Base-by-base conservation (phyloP, 2,329 filamentous ascomycete genomes). In the Stylonectria norvegica region DNA sequence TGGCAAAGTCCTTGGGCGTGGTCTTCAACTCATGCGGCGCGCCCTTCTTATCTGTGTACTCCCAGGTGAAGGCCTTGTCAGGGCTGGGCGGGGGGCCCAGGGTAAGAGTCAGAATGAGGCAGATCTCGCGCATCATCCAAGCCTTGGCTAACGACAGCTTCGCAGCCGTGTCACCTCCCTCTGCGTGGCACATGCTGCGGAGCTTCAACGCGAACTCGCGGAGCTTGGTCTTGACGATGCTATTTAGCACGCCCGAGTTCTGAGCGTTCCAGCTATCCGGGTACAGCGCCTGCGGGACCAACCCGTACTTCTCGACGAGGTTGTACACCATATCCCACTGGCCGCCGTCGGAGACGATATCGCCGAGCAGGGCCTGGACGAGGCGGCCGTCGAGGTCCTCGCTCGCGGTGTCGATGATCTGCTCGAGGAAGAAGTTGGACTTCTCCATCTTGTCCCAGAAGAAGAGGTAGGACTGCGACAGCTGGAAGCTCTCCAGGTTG, bases 391-490 rank as follows among this genome's bases (percentile, higher is more conserved):
- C 86, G 2, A 94, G 72, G 22, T 83, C 79, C 53, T 89, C 75
- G 36, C 71, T 69, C 0, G 79, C 75, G 0, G 89, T 94, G 48
- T 87, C 81, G 40, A 95, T 77, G 45, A 91, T 79, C 56, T 86
- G 85, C 65, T 94, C 88, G 14, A 95, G 75, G 68, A 94, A 95
- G 71, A 79, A 95, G 64, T 95, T 95, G 7, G 85, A 76, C 65
- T 95, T 95, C 65, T 95, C 89, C 15, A 95, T 78, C 69, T 95
- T 95, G 64, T 95, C 89, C 84, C 86, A 94, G 74, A 89, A 95
- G 69, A 91, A 95, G 4, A 95, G 75, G 57, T 94, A 94, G 1
- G 83, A 75, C 65, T 95, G 89, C 20, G 84, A 89, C n/a, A 95
- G 73, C 70, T 95, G 86, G 56, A 95, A 94, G 38, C 77, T 72